Conservation (phyloP, 148 eudicot species). For the Fagopyrum homotropicum region DNA sequence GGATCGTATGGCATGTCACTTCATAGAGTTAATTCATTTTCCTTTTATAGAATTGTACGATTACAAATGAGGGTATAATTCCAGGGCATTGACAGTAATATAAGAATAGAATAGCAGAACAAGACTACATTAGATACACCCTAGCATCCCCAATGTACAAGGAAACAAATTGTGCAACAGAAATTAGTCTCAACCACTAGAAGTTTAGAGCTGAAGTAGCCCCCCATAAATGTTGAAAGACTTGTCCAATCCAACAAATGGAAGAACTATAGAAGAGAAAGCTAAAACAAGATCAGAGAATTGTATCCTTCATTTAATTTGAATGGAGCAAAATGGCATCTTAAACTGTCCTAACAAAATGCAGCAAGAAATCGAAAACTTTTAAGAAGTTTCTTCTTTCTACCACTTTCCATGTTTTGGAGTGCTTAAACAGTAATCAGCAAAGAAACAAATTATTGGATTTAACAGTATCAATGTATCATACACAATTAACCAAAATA, state of each 20-base stretch:
- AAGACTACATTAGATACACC: background rate
- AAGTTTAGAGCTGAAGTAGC: too few relatives aligned
- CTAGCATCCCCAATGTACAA: background rate
- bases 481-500: background rate
- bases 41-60: background rate
- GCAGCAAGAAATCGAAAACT: background rate
- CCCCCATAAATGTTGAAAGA: too few relatives aligned
- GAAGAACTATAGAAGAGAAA: background rate
- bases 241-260: background rate
- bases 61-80: background rate
- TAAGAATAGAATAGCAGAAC: background rate
- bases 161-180: background rate
- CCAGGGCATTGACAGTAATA: background rate
- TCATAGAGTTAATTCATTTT: background rate
- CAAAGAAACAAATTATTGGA: background rate
- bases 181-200: background rate
- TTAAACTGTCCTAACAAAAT: background rate
- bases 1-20: conserved; percentile 28
- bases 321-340: background rate
- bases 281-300: background rate
- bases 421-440: background rate
- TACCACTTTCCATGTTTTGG: background rate
- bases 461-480: background rate
- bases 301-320: background rate
- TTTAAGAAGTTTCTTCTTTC: background rate